Base-by-base conservation (phyloP, 306 rosid genomes). In the Cotoneaster glaucophyllus region DNA sequence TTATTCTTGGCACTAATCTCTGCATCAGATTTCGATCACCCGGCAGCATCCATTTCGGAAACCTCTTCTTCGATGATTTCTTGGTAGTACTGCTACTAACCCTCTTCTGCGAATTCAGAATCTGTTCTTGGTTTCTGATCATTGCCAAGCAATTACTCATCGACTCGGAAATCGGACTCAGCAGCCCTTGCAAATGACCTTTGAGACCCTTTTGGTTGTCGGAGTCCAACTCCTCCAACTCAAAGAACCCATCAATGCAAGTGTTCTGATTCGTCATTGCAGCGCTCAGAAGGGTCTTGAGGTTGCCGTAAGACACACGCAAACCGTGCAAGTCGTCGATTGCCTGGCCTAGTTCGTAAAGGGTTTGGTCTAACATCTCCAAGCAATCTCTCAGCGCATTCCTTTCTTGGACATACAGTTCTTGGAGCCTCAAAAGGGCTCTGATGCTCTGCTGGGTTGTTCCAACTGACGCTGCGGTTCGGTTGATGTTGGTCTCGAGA, bases 321-420 rank as follows among this genome's bases (percentile, higher is more conserved):
- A 41, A 41, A 18, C 18, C n/a, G 14, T 43, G 32, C 28, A 67
- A 25, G 8, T 67, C 31, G 6, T 41, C 71, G 5, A 67, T 9
- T 43, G 56, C 71, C 54, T 67, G 26, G 25, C 26, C 52, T 21
- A 39, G 71, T 41, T 67, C 70, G 11, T 66, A 66, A 34, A 66
- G 70, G 29, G 71, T 67, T 39, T 67, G 71, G 26, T 67, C 71
- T 11, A 67, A 67, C 53, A 67, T 67, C 71, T 67, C 71, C 53
- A 19, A 5, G 34, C 71, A 41, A 67, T 67, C 71, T 67, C 24
- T 43, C 29, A 67, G 71, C 56, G 71, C 54, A 22, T 67, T 67
- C 32, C 22, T 67, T 43, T n/a, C 71, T 25, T 39, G 54, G 17
- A 67, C 19, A 22, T 31, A 50, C 74, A 70, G 52, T 17, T 9